Conservation (phyloP, 2,329 filamentous ascomycete species). For the Corinectria fuckeliana region DNA sequence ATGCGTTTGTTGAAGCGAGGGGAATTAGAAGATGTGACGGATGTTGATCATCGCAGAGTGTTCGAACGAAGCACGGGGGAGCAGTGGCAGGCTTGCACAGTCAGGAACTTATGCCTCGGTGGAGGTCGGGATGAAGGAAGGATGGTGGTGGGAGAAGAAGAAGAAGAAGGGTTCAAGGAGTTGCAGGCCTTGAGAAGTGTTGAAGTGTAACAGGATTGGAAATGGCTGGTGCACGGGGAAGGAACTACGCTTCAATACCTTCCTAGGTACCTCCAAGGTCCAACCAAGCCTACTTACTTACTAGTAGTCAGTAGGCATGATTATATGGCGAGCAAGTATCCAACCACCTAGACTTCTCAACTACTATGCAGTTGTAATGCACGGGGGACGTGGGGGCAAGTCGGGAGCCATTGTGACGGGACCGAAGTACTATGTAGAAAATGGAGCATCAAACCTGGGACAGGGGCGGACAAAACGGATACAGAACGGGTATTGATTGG, state of each 20-base stretch:
- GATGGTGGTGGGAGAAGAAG: neutral
- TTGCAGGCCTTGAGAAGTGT: neutral
- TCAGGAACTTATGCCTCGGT: neutral
- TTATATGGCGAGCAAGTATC: neutral
- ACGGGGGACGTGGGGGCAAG: slow-evolving; percentile 6
- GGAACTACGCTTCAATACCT: neutral
- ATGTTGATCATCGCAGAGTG: neutral
- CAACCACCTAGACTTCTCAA: neutral
- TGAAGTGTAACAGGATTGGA: neutral
- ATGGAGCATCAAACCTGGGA: slow-evolving; percentile 1
- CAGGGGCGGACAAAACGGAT: neutral
- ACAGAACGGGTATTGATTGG: neutral
- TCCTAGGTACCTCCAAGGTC: neutral
- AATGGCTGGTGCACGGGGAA: neutral
- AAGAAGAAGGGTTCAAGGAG: neutral
- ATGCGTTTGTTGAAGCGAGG: neutral
- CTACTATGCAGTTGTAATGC: too few relatives aligned
- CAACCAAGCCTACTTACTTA: neutral
- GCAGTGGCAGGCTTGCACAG: neutral
- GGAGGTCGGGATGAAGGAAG: neutral
- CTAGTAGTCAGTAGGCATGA: neutral
- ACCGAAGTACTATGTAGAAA: slow-evolving; percentile 5
- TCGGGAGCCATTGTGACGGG: slow-evolving; percentile 6
- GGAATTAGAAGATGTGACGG: slow-evolving; percentile 6
- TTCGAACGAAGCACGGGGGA: neutral